phyloP scores from a whole-genome alignment of 2,329 filamentous ascomycete genomes.

The Nannizzia gypsea region DNA sequence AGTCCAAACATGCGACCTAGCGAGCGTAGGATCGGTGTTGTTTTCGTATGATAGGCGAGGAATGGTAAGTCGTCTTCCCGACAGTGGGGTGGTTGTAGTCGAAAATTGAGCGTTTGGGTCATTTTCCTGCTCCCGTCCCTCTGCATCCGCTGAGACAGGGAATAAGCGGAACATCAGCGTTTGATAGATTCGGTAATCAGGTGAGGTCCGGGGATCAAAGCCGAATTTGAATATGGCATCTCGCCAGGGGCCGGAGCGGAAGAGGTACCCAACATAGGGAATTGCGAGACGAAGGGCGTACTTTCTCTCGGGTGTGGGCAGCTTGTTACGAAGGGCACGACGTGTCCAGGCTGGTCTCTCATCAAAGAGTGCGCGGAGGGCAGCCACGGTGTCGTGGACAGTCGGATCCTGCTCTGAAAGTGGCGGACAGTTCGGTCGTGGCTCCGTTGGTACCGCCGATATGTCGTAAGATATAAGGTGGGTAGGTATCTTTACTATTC shows the following conservation, averaged over 20 bases:
- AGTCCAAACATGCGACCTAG: constrained; percentile 60
- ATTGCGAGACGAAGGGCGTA: constrained; percentile 59
- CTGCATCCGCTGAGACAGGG: constrained; percentile 24
- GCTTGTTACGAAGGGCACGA: constrained; percentile 63
- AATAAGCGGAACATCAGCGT: constrained; percentile 72
- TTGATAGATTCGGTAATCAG: constrained; percentile 71
- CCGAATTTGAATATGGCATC: constrained; percentile 79
- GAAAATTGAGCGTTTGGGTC: background rate
- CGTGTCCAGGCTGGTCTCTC: constrained; percentile 77
- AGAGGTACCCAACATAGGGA: constrained; percentile 81
- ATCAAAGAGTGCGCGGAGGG: constrained; percentile 54
- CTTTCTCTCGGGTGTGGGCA: constrained; percentile 45
- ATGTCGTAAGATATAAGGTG: constrained; percentile 51
- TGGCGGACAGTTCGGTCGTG: constrained; percentile 45
- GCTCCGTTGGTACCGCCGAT: constrained; percentile 48
- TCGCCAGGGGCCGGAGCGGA: constrained; percentile 82
- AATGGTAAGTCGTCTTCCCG: constrained; percentile 21
- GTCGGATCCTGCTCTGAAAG: constrained; percentile 42
- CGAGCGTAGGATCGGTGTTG: constrained; percentile 9
- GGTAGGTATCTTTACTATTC: constrained; percentile 47
- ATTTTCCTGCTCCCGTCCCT: constrained; percentile 13
- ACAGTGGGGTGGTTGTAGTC: constrained; percentile 11
- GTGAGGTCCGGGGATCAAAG: constrained; percentile 68
- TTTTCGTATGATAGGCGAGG: constrained; percentile 11
- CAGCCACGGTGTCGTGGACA: constrained; percentile 52